These are phyloP conservation scores for Panaeolus cyanescens DNA, from an alignment of 768 basidiomycete species.

Conservation along the genomic window DNA sequence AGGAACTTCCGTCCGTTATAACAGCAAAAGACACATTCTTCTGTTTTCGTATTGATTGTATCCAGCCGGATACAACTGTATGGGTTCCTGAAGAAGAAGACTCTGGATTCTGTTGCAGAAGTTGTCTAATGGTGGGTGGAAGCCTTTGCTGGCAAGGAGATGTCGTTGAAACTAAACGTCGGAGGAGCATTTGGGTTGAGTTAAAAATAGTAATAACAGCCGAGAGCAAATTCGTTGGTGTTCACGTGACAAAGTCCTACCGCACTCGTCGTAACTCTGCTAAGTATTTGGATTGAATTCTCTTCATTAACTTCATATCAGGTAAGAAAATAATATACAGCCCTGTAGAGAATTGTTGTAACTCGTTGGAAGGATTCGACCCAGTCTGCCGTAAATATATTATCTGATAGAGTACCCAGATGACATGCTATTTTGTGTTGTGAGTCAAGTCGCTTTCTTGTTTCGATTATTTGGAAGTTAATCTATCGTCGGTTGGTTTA, in stretches of 20 bases:
- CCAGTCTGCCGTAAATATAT: no score
- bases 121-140: not conserved
- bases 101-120: not conserved
- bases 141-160: not conserved
- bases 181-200: not conserved
- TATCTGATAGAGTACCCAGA: no score
- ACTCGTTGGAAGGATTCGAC: no score
- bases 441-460: no score
- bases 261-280: not conserved
- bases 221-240: not conserved
- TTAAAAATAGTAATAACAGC: not conserved
- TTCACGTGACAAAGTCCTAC: not conserved
- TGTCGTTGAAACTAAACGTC: not conserved
- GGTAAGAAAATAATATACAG: no score
- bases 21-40: constrained; percentile 88
- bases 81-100: not conserved
- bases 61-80: constrained; percentile 74
- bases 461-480: no score
- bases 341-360: no score
- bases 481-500: not conserved
- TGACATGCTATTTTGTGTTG: no score
- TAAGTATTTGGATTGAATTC: not conserved
- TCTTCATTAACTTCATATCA: no score
- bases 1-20: constrained; percentile 78
- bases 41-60: constrained; percentile 83